Evolutionary conservation across 441 rosid genomes (phyloP), one percentile per base, ranked within the genome.

Genomic region (Erodium texanum): DNA sequence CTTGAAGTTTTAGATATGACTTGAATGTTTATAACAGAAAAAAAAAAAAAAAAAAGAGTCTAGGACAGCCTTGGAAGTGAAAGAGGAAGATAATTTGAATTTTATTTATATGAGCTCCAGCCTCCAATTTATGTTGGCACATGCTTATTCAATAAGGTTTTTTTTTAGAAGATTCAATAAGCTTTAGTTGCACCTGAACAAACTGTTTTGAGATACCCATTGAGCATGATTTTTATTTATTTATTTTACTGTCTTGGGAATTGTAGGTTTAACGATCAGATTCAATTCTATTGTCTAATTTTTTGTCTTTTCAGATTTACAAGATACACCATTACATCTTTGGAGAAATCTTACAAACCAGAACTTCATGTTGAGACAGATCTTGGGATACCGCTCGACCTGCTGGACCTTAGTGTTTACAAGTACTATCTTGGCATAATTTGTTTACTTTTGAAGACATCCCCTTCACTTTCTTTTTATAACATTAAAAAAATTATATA

Each of bases 321-420:
- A 62, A 91, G 82, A 73, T 93, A 91, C 78, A 83, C 87, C 41
- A 88, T 93, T 75, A 88, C 96, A 52, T 91, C 96, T 52, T 74
- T 91, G 82, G 99, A 93, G 86, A 93, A 89, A 75, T 77, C 74
- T 75, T 84, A 88, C 85, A 94, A 92, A 80, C 99, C 99, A 16
- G 79, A 89, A 73, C 89, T 94, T 45, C 83, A 80, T 80, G 98
- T 86, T 68, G 98, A 94, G 82, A 91, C 98, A 68, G 99, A 94
- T 86, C 98, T 94, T 66, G 99, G 99, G 79, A 88, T 94, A 78
- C 96, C 98, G 24, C 91, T 92, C 74, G 98, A 94, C 81, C 83
- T 94, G 75, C 97, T 94, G 77, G 99, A 94, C 82, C 90, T 94
- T 70, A 92, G 92, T 77, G 88, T 89, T 62, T 94, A 94, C 94